Evolutionary conservation across 768 basidiomycete genomes (phyloP).

Genomic region (Phanerodontia chrysosporium): DNA sequence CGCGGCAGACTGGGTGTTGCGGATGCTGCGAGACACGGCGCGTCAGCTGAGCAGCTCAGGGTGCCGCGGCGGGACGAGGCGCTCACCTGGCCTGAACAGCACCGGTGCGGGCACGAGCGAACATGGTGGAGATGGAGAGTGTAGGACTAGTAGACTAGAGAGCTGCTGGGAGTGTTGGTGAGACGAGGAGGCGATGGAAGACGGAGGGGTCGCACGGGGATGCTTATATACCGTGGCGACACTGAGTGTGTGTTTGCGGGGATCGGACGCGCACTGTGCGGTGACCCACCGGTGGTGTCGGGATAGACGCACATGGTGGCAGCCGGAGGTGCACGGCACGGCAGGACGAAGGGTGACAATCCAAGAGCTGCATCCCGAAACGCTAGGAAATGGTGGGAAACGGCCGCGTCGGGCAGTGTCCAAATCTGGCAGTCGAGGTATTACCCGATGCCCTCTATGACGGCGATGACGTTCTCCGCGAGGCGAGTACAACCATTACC

Average conservation of each 20-base stretch:
- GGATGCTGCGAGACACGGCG: constrained; percentile 1
- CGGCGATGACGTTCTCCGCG: too few relatives aligned
- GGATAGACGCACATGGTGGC: neutral
- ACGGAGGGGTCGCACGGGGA: neutral
- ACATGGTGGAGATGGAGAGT: constrained; percentile 5
- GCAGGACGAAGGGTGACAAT: too few relatives aligned
- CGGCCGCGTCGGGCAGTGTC: too few relatives aligned
- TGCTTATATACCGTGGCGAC: constrained; percentile 8
- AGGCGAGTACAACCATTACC: too few relatives aligned
- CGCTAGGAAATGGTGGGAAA: too few relatives aligned
- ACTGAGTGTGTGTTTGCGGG: neutral
- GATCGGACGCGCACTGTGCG: neutral
- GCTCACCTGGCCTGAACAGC: constrained; percentile 9
- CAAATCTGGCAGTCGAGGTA: too few relatives aligned
- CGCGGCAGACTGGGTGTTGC: constrained; percentile 4
- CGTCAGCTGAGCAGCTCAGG: neutral
- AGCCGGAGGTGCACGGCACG: neutral
- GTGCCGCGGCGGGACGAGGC: too few relatives aligned
- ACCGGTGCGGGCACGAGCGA: constrained; percentile 13
- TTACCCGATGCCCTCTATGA: too few relatives aligned
- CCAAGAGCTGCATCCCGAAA: neutral
- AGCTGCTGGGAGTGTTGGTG: neutral
- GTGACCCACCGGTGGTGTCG: neutral
- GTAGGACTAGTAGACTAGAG: neutral
- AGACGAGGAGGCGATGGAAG: neutral